Evolutionary conservation across 805 yeast species (phyloP).

Genomic region (Candida fluviatilis): DNA sequence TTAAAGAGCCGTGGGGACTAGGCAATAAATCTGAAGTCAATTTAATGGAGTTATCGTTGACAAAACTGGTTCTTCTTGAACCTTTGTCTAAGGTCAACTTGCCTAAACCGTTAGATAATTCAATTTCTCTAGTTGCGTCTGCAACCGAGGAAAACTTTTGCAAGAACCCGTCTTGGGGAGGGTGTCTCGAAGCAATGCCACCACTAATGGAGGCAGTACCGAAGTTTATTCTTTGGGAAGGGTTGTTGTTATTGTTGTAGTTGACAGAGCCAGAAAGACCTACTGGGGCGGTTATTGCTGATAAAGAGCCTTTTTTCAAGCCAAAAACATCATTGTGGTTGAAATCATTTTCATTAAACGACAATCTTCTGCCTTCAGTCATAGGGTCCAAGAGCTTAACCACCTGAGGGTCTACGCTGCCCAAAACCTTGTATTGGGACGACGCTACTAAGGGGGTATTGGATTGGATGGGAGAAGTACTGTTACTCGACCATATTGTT

Average conservation of each 20-base stretch:
- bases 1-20: slow-evolving; percentile 39
- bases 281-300: slow-evolving; percentile 44
- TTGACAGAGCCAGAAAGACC: slow-evolving; percentile 24
- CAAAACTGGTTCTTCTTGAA: slow-evolving; percentile 50
- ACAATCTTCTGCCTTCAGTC: slow-evolving; percentile 30
- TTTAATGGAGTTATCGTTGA: slow-evolving; percentile 25
- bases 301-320: slow-evolving; percentile 44
- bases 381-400: slow-evolving; percentile 21
- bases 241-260: slow-evolving; percentile 10
- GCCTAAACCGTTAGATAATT: slow-evolving; percentile 43
- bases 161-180: slow-evolving; percentile 48
- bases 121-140: slow-evolving; percentile 67
- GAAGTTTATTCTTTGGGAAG: slow-evolving; percentile 30
- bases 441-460: slow-evolving; percentile 8
- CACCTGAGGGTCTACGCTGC: slow-evolving; percentile 39
- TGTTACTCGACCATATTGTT: slow-evolving; percentile 39
- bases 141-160: slow-evolving; percentile 63
- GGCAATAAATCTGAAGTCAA: slow-evolving; percentile 17
- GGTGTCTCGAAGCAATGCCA: slow-evolving; percentile 45
- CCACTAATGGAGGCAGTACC: slow-evolving; percentile 63
- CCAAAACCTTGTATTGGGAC: slow-evolving; percentile 28
- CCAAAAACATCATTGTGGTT: slow-evolving; percentile 40
- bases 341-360: slow-evolving; percentile 39
- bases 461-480: slow-evolving; percentile 18
- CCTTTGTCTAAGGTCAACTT: slow-evolving; percentile 25